These are phyloP conservation scores for Dactylonectria macrodidyma DNA, from an alignment of 2,329 filamentous ascomycete genomes.

Conservation along the genomic window DNA sequence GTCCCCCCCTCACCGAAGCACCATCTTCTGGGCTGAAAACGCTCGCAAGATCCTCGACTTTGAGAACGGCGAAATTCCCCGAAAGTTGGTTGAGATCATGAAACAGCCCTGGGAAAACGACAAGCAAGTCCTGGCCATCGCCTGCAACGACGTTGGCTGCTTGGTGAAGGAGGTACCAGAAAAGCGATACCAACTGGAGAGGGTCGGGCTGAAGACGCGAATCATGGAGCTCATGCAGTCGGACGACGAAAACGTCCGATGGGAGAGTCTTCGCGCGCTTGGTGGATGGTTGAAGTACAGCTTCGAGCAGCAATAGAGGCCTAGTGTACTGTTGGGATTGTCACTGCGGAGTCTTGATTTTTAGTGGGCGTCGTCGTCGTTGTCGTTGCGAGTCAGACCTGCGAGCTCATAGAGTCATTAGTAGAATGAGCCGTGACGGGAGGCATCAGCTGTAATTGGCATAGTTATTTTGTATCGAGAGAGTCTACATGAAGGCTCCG, in stretches of 20 bases:
- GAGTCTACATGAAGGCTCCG: constrained; percentile 28
- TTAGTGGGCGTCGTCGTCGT: constrained; percentile 45
- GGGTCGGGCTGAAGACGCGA: constrained; percentile 85
- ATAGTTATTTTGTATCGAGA: constrained; percentile 47
- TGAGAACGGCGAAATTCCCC: constrained; percentile 83
- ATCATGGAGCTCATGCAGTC: constrained; percentile 97
- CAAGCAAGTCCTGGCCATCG: constrained; percentile 91
- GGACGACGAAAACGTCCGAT: constrained; percentile 88
- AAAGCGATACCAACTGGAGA: constrained; percentile 84
- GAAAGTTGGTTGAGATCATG: constrained; percentile 89
- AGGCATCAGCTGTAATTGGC: constrained; percentile 51
- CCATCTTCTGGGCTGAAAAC: constrained; percentile 93
- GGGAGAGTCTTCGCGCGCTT: constrained; percentile 91
- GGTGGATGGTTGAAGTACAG: constrained; percentile 76
- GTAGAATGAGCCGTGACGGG: constrained; percentile 46
- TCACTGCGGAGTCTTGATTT: constrained; percentile 41
- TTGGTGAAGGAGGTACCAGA: constrained; percentile 92
- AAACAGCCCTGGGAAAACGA: constrained; percentile 81
- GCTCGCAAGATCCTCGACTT: constrained; percentile 88
- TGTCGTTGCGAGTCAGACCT: constrained; percentile 35
- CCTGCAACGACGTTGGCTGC: constrained; percentile 91
- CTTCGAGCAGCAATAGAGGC: constrained; percentile 62
- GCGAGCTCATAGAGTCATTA: constrained; percentile 40
- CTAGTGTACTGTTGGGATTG: constrained; percentile 29
- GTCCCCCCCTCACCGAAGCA: constrained; percentile 91